phyloP scores from a whole-genome alignment of 2,329 filamentous ascomycete genomes.

The Fonsecaea multimorphosa region DNA sequence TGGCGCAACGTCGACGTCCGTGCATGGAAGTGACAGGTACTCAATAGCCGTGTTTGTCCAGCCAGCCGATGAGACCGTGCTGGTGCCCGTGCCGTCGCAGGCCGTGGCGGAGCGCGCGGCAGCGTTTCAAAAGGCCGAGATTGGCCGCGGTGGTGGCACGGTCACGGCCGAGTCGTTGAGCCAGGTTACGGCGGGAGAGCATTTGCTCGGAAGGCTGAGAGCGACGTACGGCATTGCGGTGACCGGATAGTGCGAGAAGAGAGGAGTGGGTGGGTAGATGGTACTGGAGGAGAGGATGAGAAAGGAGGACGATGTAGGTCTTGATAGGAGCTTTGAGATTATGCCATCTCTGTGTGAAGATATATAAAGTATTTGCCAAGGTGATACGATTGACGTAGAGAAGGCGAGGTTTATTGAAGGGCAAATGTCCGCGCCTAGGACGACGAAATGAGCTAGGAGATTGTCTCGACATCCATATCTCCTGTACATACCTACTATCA shows the following conservation, averaged over 20 bases:
- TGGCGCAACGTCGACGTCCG: neutral
- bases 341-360: too few species aligned
- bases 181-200: constrained; percentile 63
- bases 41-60: constrained; percentile 69
- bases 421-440: too few species aligned
- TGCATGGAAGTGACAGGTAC: constrained; percentile 55
- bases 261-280: too few species aligned
- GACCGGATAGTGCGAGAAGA: neutral
- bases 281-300: too few species aligned
- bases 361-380: too few species aligned
- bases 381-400: too few species aligned
- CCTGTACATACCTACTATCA: too few species aligned
- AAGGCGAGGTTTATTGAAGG: too few species aligned
- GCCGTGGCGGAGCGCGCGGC: constrained; percentile 49
- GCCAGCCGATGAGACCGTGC: constrained; percentile 60
- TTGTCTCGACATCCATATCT: too few species aligned
- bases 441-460: too few species aligned
- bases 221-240: constrained; percentile 60
- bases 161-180: constrained; percentile 40
- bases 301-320: too few species aligned
- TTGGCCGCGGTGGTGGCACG: constrained; percentile 50
- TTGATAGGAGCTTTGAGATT: too few species aligned
- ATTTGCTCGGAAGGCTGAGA: constrained; percentile 62
- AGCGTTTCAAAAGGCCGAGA: constrained; percentile 41
- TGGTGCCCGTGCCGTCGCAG: constrained; percentile 62